These are phyloP conservation scores for Debaryomyces nepalensis DNA, from an alignment of 1,139 yeast genomes.

Conservation along the genomic window DNA sequence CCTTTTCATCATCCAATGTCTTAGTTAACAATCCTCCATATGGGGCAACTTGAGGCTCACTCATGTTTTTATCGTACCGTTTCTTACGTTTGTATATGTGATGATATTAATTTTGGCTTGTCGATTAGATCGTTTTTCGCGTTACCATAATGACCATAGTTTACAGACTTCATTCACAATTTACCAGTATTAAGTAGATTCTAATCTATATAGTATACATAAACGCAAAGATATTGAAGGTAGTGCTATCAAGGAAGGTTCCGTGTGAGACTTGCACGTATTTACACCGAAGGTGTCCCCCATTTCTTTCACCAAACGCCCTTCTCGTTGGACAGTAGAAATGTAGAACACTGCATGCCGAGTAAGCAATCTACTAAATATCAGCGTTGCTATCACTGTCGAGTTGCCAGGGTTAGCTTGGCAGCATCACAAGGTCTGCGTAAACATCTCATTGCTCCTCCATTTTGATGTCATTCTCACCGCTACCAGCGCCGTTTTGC, in stretches of 20 bases:
- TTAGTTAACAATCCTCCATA: slow-evolving; percentile 50
- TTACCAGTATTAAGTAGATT: not conserved
- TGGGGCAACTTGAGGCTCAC: slow-evolving; percentile 45
- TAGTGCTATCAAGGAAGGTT: not conserved
- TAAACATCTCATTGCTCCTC: slow-evolving; percentile 10
- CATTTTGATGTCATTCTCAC: slow-evolving; percentile 23
- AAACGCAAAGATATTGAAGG: not conserved
- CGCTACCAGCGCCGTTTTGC: slow-evolving; percentile 1
- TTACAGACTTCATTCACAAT: not conserved
- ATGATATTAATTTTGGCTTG: slow-evolving; percentile 6
- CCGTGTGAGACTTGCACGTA: too few species aligned
- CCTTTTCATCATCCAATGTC: slow-evolving; percentile 45
- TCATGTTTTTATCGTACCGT: slow-evolving; percentile 21
- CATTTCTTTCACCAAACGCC: too few species aligned
- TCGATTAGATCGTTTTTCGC: slow-evolving; percentile 7
- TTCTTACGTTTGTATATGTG: too few species aligned
- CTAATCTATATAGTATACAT: slow-evolving; percentile 2
- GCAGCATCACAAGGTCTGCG: not conserved
- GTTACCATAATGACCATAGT: not conserved
- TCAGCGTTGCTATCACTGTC: not conserved
- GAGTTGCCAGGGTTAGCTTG: too few species aligned
- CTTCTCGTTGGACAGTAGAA: too few species aligned
- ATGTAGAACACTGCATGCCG: too few species aligned
- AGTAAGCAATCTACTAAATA: too few species aligned
- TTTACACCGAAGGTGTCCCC: too few species aligned